These are phyloP conservation scores for Heritiera littoralis DNA, from an alignment of 345 rosid genomes.

Conservation along the genomic window DNA sequence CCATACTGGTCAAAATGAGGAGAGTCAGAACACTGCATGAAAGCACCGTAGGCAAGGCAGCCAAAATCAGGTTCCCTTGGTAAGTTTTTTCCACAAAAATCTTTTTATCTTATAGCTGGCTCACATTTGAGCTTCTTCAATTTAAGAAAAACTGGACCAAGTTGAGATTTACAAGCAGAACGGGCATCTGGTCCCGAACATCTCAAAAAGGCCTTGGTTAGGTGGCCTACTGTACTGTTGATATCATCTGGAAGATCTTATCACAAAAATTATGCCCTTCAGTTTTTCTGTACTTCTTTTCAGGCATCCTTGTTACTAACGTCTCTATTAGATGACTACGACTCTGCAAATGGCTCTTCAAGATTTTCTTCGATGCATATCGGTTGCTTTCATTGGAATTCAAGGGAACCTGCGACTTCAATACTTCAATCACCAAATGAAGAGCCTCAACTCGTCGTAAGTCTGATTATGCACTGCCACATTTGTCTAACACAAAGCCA, in stretches of 20 bases:
- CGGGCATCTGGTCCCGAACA: slow-evolving; percentile 49
- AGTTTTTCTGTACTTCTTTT: slow-evolving; percentile 61
- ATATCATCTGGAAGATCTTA: slow-evolving; percentile 58
- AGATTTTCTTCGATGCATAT: slow-evolving; percentile 50
- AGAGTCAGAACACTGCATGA: background rate
- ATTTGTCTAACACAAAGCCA: slow-evolving; percentile 63
- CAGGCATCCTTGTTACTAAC: slow-evolving; percentile 65
- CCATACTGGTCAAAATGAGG: background rate
- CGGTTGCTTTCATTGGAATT: slow-evolving; percentile 34
- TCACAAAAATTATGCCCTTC: slow-evolving; percentile 71
- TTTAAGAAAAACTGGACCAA: slow-evolving; percentile 57
- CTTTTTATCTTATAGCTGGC: background rate
- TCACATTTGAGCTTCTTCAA: slow-evolving; percentile 45
- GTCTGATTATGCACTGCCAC: slow-evolving; percentile 57
- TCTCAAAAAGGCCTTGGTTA: slow-evolving; percentile 62
- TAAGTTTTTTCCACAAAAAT: background rate
- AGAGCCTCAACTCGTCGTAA: slow-evolving; percentile 83
- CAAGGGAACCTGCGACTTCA: slow-evolving; percentile 52
- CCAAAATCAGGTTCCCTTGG: background rate
- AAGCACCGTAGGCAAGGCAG: background rate
- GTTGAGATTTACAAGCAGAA: slow-evolving; percentile 65
- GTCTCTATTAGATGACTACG: slow-evolving; percentile 54
- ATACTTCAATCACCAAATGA: slow-evolving; percentile 66
- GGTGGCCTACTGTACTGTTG: slow-evolving; percentile 35
- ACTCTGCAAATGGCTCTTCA: slow-evolving; percentile 52